Evolutionary conservation across 176 grass and related monocot species (phyloP).

Genomic region (Juncus effusus): DNA sequence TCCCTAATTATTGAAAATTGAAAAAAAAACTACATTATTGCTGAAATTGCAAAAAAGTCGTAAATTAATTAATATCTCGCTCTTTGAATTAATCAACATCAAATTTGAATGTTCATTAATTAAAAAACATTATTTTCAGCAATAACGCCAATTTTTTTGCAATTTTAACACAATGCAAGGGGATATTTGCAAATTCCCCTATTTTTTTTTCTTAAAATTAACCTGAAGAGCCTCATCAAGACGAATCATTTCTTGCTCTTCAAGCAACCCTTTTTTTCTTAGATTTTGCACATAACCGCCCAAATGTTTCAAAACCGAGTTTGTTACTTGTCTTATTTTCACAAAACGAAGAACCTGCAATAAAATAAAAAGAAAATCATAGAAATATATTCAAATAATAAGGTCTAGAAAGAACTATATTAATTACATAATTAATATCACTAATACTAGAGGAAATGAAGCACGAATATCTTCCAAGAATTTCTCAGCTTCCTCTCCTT

Average conservation of each 20-base stretch:
- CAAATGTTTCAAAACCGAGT: slow-evolving; percentile 82
- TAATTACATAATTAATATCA: not conserved
- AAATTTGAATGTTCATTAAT: too few relatives aligned
- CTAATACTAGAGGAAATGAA: slow-evolving; percentile 64
- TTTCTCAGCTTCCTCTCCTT: slow-evolving; percentile 80
- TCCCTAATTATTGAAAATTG: too few relatives aligned
- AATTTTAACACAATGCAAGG: slow-evolving; percentile 49
- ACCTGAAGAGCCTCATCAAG: slow-evolving; percentile 90
- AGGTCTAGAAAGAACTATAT: slow-evolving; percentile 10
- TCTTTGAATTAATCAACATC: too few relatives aligned
- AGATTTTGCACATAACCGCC: slow-evolving; percentile 93
- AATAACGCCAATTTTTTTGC: too few relatives aligned
- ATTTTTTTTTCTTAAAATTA: slow-evolving; percentile 62
- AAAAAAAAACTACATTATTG: too few relatives aligned
- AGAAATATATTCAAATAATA: not conserved
- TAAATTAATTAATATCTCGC: too few relatives aligned
- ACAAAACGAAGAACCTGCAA: slow-evolving; percentile 70
- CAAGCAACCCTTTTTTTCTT: slow-evolving; percentile 72
- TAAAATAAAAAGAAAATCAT: too few relatives aligned
- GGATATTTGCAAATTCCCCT: slow-evolving; percentile 58
- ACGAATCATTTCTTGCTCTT: slow-evolving; percentile 74
- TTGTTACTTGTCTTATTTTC: slow-evolving; percentile 89
- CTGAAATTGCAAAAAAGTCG: too few relatives aligned
- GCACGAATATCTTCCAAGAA: slow-evolving; percentile 81
- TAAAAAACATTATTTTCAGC: too few relatives aligned